Percentiles rank a stretch among this genome's conserved stretches.
Conservation (phyloP, 148 eudicot genomes). For the Beta vulgaris region DNA sequence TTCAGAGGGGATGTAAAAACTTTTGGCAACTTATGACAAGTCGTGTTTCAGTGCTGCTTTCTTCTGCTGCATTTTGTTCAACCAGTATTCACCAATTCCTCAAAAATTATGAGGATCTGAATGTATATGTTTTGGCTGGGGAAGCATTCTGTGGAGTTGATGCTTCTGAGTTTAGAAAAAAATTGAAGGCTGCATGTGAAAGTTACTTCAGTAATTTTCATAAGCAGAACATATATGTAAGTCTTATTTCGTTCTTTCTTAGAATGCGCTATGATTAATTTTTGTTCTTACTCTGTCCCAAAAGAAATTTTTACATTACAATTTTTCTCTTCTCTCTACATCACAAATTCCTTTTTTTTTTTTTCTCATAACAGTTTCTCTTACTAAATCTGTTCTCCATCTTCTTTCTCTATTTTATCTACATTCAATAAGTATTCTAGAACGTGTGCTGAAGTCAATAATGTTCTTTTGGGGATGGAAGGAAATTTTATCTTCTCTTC, state of each 20-base stretch:
- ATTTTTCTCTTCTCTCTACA: too few species aligned
- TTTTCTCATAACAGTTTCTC: not conserved
- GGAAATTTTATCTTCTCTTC: not conserved
- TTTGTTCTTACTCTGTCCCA: not conserved
- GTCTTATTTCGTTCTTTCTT: conserved; percentile 28
- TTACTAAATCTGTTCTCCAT: not conserved
- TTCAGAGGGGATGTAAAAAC: conserved; percentile 79
- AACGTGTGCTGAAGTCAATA: not conserved
- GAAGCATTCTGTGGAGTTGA: conserved; percentile 87
- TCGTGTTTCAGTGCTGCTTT: conserved; percentile 78
- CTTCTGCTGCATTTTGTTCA: conserved; percentile 82
- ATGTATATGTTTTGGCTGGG: conserved; percentile 74
- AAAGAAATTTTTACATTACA: not conserved
- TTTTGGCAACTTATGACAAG: conserved; percentile 92
- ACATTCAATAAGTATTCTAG: not conserved
- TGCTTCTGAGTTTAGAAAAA: conserved; percentile 78
- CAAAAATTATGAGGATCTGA: conserved; percentile 83
- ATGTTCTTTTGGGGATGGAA: not conserved
- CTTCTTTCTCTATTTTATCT: not conserved
- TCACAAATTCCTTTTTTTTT: not conserved
- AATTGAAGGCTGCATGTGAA: conserved; percentile 76
- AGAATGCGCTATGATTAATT: not conserved
- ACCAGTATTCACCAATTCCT: conserved; percentile 93
- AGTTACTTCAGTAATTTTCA: conserved; percentile 74
- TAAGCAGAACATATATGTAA: conserved; percentile 83